Evolutionary conservation across 228 moss, liverwort and hornwort genomes (phyloP), one percentile per base, ranked within the genome.

Genomic region (Sphagnum fallax): DNA sequence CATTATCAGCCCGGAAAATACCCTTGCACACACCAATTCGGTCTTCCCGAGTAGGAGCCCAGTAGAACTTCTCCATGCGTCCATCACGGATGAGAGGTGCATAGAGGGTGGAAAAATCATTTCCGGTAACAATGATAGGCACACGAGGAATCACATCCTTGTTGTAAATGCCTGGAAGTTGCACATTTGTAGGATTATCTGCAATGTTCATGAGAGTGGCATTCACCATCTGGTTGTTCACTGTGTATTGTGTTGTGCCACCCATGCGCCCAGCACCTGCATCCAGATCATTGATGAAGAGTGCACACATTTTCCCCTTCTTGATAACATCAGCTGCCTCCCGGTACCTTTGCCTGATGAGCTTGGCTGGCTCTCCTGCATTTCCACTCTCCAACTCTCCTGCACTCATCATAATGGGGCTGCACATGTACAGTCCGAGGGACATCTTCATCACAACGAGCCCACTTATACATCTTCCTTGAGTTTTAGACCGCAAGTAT

Each of bases 31-130:
- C 97, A 52, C 97, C 97, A 18, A 97, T 84, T 6, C 97, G 86
- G 57, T 97, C 97, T 0, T 91, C 97, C 11, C 97, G 81, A 4
- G 97, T 97, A 4, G 97, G 97, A 0, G 97, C 97, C 91, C 93
- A 97, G 88, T 97, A 97, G 60, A 93, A 97, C 83, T 97, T 93
- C 91, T 97, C 96, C 96, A 97, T 97, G 18, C 96, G 93, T 4
- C 96, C 93, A 50, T 97, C 96, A 72, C 96, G 96, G 72, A 97
- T 93, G 8, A 93, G 82, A 0, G 96, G 96, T 0, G 93, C 96
- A 16, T 97, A 97, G n/a, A 97, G 67, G 0, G 96, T 97, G 18
- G 96, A 93, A 88, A 97, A 97, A 70, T 97, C 96, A 69, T 97
- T 93, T 69, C 96, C 96, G 0, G 96, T 93, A 6, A 91, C 91